These are phyloP conservation scores for Graphilbum fragrans DNA, from an alignment of 2,329 filamentous ascomycete genomes.

Conservation along the genomic window DNA sequence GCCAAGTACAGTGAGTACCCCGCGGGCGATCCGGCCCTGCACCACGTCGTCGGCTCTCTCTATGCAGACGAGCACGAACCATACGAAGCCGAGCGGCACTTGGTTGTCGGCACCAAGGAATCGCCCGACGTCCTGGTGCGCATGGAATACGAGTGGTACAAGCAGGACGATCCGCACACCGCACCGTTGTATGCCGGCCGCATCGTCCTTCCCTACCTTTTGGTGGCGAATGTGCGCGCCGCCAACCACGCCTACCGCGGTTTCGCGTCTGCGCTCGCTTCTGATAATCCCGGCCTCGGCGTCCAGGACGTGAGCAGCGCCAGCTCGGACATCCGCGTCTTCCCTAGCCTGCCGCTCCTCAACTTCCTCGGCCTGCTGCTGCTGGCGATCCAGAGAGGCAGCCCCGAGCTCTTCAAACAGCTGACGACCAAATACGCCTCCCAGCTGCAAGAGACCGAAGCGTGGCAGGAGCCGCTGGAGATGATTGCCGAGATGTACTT, in stretches of 20 bases:
- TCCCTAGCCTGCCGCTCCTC: slow-evolving; percentile 82
- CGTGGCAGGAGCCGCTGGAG: slow-evolving; percentile 73
- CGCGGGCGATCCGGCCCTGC: slow-evolving; percentile 84
- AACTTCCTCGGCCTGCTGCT: slow-evolving; percentile 86
- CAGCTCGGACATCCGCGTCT: slow-evolving; percentile 65
- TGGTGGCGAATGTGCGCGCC: slow-evolving; percentile 80
- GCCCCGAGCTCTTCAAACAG: slow-evolving; percentile 67
- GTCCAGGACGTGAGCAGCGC: slow-evolving; percentile 72
- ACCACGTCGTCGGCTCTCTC: slow-evolving; percentile 78
- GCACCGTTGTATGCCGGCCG: slow-evolving; percentile 79
- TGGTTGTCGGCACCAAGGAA: slow-evolving; percentile 79
- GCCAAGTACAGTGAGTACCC: slow-evolving; percentile 75
- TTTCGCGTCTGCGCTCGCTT: slow-evolving; percentile 55
- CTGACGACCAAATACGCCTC: slow-evolving; percentile 69
- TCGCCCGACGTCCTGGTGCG: slow-evolving; percentile 68
- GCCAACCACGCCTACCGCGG: slow-evolving; percentile 73
- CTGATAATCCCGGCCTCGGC: slow-evolving; percentile 43
- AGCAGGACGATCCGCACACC: slow-evolving; percentile 73
- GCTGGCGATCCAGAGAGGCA: slow-evolving; percentile 69
- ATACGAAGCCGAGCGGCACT: slow-evolving; percentile 86
- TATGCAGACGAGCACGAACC: slow-evolving; percentile 89
- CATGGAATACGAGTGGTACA: slow-evolving; percentile 92
- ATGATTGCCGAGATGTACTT: slow-evolving; percentile 97
- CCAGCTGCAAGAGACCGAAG: slow-evolving; percentile 63
- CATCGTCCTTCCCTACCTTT: slow-evolving; percentile 79